phyloP scores from a whole-genome alignment of 1,284 basidiomycete genomes.

The Chalciporus sp. region DNA sequence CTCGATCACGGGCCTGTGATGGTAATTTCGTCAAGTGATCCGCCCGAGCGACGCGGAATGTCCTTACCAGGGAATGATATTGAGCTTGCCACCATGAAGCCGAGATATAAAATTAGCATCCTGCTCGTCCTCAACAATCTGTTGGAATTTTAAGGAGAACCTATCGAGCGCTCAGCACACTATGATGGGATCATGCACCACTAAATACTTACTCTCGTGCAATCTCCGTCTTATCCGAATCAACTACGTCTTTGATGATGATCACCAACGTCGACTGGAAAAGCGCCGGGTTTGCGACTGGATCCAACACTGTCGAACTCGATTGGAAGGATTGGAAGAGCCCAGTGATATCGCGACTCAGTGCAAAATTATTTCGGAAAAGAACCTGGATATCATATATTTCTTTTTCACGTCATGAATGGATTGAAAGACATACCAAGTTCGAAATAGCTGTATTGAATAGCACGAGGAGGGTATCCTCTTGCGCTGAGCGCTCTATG shows the following conservation, averaged over 20 bases:
- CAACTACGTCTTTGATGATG: slow-evolving; percentile 68
- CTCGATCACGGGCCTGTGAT: slow-evolving; percentile 57
- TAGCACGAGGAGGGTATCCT: slow-evolving; percentile 61
- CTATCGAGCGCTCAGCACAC: slow-evolving; percentile 29
- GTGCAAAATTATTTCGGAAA: slow-evolving; percentile 65
- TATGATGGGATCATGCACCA: no score
- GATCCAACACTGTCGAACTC: slow-evolving; percentile 59
- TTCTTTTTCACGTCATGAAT: background rate
- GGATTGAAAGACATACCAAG: slow-evolving; percentile 39
- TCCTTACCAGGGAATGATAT: slow-evolving; percentile 53
- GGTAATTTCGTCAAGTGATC: background rate
- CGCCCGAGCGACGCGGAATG: no score
- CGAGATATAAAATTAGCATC: slow-evolving; percentile 61
- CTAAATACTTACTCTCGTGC: slow-evolving; percentile 47
- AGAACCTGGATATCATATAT: slow-evolving; percentile 46
- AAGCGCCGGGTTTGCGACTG: slow-evolving; percentile 54
- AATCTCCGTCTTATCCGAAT: slow-evolving; percentile 57
- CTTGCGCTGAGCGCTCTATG: slow-evolving; percentile 61
- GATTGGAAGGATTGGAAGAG: slow-evolving; percentile 68
- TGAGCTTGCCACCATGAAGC: slow-evolving; percentile 52
- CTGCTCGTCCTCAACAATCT: slow-evolving; percentile 60
- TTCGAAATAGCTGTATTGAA: slow-evolving; percentile 69
- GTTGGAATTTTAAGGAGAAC: slow-evolving; percentile 54
- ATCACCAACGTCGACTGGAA: slow-evolving; percentile 62
- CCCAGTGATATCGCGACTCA: slow-evolving; percentile 58